Base-by-base conservation (phyloP, 2,329 filamentous ascomycete species). In the Colletotrichum sp. region DNA sequence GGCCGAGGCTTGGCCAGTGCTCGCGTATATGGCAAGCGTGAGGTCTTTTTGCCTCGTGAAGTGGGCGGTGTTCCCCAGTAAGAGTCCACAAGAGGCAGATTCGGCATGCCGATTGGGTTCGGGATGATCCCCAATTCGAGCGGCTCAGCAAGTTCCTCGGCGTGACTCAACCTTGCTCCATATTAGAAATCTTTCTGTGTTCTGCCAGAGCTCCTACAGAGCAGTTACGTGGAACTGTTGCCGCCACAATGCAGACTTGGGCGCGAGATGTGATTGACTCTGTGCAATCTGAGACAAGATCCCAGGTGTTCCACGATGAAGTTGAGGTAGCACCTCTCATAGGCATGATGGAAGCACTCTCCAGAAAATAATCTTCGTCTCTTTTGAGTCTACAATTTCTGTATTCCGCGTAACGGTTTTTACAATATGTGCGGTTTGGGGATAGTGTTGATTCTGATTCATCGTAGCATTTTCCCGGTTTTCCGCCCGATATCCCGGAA, bases 261-360 rank as follows among this genome's bases (percentile, higher is more conserved):
- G 18, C n/a, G n/a, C 5, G 43, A 22, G 6, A 6, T 5, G 1
- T 0, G 8, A n/a, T 48, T n/a, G 39, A n/a, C 9, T 48, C 3
- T n/a, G 39, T 43, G 18, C 39, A 6, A 6, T 48, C 16, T 3
- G 18, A 48, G 3, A 12, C 5, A 22, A 22, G 43, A 22, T 8
- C 43, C 10, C 6, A 6, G 13, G 8, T 8, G n/a, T 52, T 52
- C 10, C n/a, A 52, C 0, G 43, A 22, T 22, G 4, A 12, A 22
- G 3, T 12, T 22, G 18, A n/a, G 18, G 6, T 4, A 48, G n/a
- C 9, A 22, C 43, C 39, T 36, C 34, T 36, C 34, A 4, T 36
- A 8, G 15, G 13, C 16, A 36, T 36, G 13, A 36, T 36, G 8
- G 34, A 36, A 15, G 34, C 34, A 36, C 15, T 36, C 34, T 36